Evolutionary conservation across 192 early-diverging fungal species (phyloP).

Genomic region (Entophlyctis luteolus): DNA sequence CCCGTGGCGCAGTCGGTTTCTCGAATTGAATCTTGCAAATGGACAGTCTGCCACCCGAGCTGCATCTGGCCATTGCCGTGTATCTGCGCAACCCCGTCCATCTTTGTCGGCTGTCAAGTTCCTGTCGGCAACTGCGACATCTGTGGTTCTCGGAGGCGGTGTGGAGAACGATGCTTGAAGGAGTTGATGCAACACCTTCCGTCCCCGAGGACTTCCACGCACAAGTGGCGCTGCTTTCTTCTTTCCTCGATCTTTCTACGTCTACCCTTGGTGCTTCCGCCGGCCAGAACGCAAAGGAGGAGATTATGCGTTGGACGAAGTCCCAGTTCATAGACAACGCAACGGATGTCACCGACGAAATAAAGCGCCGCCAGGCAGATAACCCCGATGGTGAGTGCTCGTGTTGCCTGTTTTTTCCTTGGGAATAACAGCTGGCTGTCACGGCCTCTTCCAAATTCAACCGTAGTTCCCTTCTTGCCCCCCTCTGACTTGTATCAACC

Average conservation of each 20-base stretch:
- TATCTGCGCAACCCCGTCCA: background rate
- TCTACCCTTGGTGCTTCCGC: background rate
- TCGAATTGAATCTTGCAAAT: too few species aligned
- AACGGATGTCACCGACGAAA: constrained; percentile 94
- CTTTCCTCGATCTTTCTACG: too few species aligned
- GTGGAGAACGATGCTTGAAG: background rate
- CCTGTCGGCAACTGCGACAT: background rate
- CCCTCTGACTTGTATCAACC: constrained; percentile 81
- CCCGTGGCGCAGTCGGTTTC: too few species aligned
- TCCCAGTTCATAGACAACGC: constrained; percentile 91
- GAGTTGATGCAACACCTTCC: too few species aligned
- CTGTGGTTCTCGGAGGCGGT: background rate
- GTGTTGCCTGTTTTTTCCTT: too few species aligned
- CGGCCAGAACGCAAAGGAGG: constrained; percentile 50
- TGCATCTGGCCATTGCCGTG: background rate
- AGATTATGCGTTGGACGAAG: constrained; percentile 71
- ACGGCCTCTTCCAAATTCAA: background rate
- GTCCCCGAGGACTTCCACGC: too few species aligned
- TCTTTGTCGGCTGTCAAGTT: background rate
- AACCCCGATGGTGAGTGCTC: constrained; percentile 51
- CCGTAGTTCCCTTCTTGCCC: constrained; percentile 78
- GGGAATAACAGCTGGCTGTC: background rate
- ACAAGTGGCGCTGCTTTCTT: too few species aligned
- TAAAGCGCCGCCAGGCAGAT: constrained; percentile 63
- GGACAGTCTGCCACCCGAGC: background rate